phyloP scores from a whole-genome alignment of 129 eudicot genomes.

The Tanacetum coccineum region DNA sequence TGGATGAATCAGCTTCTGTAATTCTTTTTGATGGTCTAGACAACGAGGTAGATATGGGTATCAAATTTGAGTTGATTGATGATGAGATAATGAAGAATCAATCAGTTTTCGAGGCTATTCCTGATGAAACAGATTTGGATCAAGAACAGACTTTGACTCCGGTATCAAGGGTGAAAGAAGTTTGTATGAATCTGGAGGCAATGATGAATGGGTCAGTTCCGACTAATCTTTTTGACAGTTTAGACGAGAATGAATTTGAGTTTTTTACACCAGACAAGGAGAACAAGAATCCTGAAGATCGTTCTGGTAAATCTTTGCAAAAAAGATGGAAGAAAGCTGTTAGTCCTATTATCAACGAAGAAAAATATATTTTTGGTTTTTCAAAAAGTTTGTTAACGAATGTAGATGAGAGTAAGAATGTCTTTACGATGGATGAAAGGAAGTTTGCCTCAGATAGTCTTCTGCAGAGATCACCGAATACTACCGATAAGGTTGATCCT shows the following conservation, averaged over 20 bases:
- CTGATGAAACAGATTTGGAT: constrained; percentile 15
- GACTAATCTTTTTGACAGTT: constrained; percentile 23
- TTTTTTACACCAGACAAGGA: constrained; percentile 67
- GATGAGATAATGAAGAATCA: too few relatives aligned
- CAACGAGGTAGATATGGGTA: too few relatives aligned
- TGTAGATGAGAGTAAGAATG: constrained; percentile 16
- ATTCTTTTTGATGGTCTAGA: too few relatives aligned
- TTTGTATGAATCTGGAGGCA: constrained; percentile 1
- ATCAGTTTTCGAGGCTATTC: constrained; percentile 25
- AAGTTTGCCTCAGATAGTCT: too few relatives aligned
- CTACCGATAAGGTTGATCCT: constrained; percentile 7
- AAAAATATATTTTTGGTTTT: background rate
- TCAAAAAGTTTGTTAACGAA: constrained; percentile 13
- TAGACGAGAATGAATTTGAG: constrained; percentile 36
- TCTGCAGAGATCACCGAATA: background rate
- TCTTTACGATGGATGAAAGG: background rate
- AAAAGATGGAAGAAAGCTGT: constrained; percentile 33
- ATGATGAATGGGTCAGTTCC: constrained; percentile 23
- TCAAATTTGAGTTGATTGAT: too few relatives aligned
- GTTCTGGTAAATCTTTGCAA: constrained; percentile 32
- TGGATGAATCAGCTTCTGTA: too few relatives aligned
- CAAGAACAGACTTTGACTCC: constrained; percentile 52
- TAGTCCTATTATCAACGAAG: constrained; percentile 14
- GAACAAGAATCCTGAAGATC: constrained; percentile 48
- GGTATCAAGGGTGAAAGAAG: constrained; percentile 21